These are phyloP conservation scores for Vigna angularis DNA, from an alignment of 306 rosid species.

Conservation along the genomic window DNA sequence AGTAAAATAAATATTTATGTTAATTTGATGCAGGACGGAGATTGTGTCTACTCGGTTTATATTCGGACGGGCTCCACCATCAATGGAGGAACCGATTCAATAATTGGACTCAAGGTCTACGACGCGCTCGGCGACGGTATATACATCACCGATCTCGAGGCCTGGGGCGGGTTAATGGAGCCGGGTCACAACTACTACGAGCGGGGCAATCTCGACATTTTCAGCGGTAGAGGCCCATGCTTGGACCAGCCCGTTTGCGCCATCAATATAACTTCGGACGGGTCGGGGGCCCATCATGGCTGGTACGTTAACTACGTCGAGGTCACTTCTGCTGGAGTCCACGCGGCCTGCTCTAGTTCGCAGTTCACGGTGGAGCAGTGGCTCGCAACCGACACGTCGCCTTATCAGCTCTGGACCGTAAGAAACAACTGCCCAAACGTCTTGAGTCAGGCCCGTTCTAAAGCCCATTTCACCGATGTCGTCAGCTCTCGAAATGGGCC, in stretches of 20 bases:
- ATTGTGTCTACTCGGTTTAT: constrained; percentile 70
- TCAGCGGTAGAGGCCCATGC: constrained; percentile 81
- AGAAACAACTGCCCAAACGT: constrained; percentile 44
- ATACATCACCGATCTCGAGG: constrained; percentile 53
- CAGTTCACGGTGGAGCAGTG: constrained; percentile 79
- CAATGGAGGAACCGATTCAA: constrained; percentile 77
- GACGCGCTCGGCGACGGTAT: constrained; percentile 46
- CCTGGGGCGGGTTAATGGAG: constrained; percentile 86
- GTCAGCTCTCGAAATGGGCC: not conserved
- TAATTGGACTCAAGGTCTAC: constrained; percentile 52
- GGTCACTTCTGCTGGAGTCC: constrained; percentile 74
- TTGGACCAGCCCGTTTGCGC: constrained; percentile 61
- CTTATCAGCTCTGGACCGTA: constrained; percentile 59
- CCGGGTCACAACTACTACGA: constrained; percentile 69
- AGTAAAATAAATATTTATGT: not conserved
- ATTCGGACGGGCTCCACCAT: constrained; percentile 68
- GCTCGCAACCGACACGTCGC: constrained; percentile 75
- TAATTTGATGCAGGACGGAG: constrained; percentile 56
- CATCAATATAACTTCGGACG: constrained; percentile 76
- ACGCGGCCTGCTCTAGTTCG: constrained; percentile 55
- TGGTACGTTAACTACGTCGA: constrained; percentile 90
- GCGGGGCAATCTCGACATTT: constrained; percentile 86
- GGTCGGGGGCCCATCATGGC: constrained; percentile 73
- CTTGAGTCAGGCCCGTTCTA: not conserved
- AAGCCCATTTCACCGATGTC: not conserved